Base-by-base conservation (phyloP, 164 flowering plant genomes). In the Litsea cubeba region DNA sequence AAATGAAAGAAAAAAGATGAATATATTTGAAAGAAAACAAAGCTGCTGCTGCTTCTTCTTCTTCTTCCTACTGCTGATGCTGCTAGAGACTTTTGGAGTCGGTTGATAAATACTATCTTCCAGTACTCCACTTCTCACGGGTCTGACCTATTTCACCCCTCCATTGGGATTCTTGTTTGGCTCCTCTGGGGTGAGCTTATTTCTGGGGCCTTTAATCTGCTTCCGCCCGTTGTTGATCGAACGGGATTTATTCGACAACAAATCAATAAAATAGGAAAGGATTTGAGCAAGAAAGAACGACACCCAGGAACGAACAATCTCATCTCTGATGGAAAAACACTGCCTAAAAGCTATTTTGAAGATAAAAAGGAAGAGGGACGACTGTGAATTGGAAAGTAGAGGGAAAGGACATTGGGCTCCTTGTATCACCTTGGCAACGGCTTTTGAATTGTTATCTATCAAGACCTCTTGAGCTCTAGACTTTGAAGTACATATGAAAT, bases 201-300 rank as follows among this genome's bases (percentile, higher is more conserved):
- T 66, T 30, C 46, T 40, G 46, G 35, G 20, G 69, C 46, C 69
- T 66, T 66, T 22, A 25, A 30, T 5, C 28, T 66, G 28, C 24
- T 23, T 63, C 69, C 69, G 46, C 40, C 23, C 69, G 32, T 18
- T 66, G 32, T 66, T 66, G 69, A 30, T 57, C 75, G 70, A 76
- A 57, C 66, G 69, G 78, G 76, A 40, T 77, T 84, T 84, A 84
- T 85, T 79, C 78, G 65, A 77, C 81, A 82, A 84, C 80, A 80
- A 84, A 81, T 79, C 79, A 82, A 82, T 68, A 78, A 74, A 82
- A 77, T 68, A 74, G 68, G 18, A 63, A 25, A 63, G 28, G 66
- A 63, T 63, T 25, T 23, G 24, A 63, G 28, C 66, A 63, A 23
- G 66, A 63, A 23, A 23, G 28, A 66, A 30, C 28, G 28, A 20